Percentiles rank a stretch among this genome's conserved stretches.
Conservation (phyloP, 148 eudicot species). For the Limonium bicolor region DNA sequence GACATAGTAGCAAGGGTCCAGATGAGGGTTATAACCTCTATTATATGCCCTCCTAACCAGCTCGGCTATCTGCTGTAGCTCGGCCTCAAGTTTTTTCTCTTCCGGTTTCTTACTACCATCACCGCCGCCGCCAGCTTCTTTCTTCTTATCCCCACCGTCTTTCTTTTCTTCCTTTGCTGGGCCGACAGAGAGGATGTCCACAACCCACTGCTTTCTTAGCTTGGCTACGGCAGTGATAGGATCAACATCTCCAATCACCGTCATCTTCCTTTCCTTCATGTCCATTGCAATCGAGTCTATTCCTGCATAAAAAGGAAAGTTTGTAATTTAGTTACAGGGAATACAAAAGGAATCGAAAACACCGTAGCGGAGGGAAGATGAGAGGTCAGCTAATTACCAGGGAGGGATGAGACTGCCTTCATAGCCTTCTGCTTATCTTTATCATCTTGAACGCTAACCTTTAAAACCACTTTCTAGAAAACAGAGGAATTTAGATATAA, state of each 20-base stretch:
- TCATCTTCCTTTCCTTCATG: slow-evolving; percentile 45
- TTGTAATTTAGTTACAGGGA: no score
- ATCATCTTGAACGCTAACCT: slow-evolving; percentile 27
- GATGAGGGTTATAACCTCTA: no score
- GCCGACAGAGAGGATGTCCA: slow-evolving; percentile 39
- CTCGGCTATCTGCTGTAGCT: no score
- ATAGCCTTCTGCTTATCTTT: slow-evolving; percentile 35
- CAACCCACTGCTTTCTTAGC: slow-evolving; percentile 28
- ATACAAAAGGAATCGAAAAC: not conserved
- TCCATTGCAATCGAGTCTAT: slow-evolving; percentile 42
- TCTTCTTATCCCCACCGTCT: slow-evolving; percentile 9
- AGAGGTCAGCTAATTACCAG: slow-evolving; percentile 11
- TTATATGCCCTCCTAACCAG: no score
- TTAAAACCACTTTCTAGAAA: slow-evolving; percentile 43
- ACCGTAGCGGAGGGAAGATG: not conserved
- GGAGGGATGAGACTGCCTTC: slow-evolving; percentile 30
- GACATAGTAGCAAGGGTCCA: no score
- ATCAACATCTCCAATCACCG: slow-evolving; percentile 46
- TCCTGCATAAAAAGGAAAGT: slow-evolving; percentile 23
- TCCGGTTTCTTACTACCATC: no score
- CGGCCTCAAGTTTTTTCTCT: no score
- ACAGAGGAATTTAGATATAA: no score
- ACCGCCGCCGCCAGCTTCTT: no score
- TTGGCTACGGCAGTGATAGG: slow-evolving; percentile 31
- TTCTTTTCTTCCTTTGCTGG: slow-evolving; percentile 46